Base-by-base conservation (phyloP, 2,329 filamentous ascomycete species). In the Chaetomiaceae sp. region DNA sequence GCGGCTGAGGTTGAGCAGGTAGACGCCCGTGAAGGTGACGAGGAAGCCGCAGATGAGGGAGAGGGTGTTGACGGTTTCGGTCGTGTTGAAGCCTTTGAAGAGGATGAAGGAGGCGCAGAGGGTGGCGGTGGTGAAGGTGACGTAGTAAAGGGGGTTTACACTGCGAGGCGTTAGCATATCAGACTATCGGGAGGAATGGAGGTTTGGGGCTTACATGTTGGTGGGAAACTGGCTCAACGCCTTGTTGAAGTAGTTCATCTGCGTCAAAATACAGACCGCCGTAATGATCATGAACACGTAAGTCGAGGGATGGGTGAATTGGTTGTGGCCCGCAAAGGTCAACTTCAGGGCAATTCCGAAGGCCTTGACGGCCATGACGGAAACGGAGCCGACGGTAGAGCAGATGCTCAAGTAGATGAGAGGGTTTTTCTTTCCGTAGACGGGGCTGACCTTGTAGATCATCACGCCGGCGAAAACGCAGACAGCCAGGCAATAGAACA, bases 211-310 rank as follows among this genome's bases (percentile, higher is more conserved):
- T 69, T 80, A 96, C 91, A 99, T 95, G 64, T 95, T 96, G 29
- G 94, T 96, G 27, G 89, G 92, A 73, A 97, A 99, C 66, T 95
- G 91, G 71, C 90, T 95, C 56, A 99, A 76, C 7, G 94, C 94
- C 73, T 99, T 99, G 79, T 99, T 99, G 74, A 99, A 96, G 72
- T 99, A 99, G 72, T 99, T 99, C 94, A 99, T 97, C 77, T 99
- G 94, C 8, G 91, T 96, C 62, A 99, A 71, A 67, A 99, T 97
- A 76, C 94, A 99, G 60, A 96, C 89, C 3, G 80, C 79, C 0
- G 91, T 94, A 60, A 97, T 83, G 61, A 99, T 96, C 72, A 92
- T 85, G 70, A 99, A 99, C 59, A 96, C 91, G 65, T 99, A 99
- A 55, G 95, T 99, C 46, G 91, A 96, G 2, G 95, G 89, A 64